Conservation (phyloP, 78 protist species). For the Speleostelium caveatum region DNA sequence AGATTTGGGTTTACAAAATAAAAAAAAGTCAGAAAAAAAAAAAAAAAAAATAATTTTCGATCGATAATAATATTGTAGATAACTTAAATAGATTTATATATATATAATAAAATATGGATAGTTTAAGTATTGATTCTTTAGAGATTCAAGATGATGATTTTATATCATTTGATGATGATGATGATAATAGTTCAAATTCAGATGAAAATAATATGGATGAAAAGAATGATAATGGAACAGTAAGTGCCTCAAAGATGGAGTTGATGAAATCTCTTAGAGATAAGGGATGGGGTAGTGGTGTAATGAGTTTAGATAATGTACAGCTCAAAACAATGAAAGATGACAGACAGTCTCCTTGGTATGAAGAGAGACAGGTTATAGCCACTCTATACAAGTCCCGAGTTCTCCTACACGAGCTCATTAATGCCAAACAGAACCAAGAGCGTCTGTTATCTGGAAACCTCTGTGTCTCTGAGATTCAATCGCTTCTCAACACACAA, state of each 20-base stretch:
- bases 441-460: slow-evolving; percentile 64
- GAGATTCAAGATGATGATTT: slow-evolving; percentile 8
- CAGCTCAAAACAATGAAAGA: slow-evolving; percentile 1
- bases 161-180: neutral
- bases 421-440: slow-evolving; percentile 32
- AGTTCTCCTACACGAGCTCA: slow-evolving; percentile 40
- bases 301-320: neutral
- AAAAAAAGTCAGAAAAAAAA: no score
- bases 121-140: neutral
- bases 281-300: slow-evolving; percentile 29
- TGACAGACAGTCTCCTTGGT: slow-evolving; percentile 66
- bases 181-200: neutral
- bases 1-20: no score
- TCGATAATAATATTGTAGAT: no score
- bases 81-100: no score
- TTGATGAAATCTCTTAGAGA: slow-evolving; percentile 24
- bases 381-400: slow-evolving; percentile 48
- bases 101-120: neutral
- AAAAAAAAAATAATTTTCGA: no score
- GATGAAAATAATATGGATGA: neutral
- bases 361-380: slow-evolving; percentile 65
- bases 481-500: slow-evolving; percentile 68
- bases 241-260: neutral
- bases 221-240: neutral
- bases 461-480: slow-evolving; percentile 63